phyloP scores from a whole-genome alignment of 495 filamentous ascomycete genomes.

The Aspergillus carlsbadensis region DNA sequence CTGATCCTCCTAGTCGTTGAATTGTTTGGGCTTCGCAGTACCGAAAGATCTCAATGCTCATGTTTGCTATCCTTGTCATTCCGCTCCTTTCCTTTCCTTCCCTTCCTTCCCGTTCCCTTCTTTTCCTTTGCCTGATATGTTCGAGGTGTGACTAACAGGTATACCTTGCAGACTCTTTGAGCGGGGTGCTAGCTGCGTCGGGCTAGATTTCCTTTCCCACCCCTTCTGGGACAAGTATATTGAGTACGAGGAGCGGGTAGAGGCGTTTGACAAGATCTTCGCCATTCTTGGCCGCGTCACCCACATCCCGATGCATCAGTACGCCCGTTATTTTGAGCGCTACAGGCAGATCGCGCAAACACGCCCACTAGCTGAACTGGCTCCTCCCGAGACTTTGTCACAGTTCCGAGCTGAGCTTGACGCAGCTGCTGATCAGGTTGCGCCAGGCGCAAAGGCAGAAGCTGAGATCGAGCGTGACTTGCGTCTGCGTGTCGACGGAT shows the following conservation, averaged over 20 bases:
- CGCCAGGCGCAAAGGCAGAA: slow-evolving; percentile 54
- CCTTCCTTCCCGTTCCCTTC: slow-evolving; percentile 20
- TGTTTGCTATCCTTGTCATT: slow-evolving; percentile 45
- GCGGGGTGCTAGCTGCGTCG: slow-evolving; percentile 79
- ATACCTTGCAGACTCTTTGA: slow-evolving; percentile 75
- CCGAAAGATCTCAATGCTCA: slow-evolving; percentile 49
- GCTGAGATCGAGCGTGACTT: slow-evolving; percentile 84
- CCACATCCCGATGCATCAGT: slow-evolving; percentile 95
- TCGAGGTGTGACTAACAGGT: slow-evolving; percentile 32
- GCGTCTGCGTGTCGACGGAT: slow-evolving; percentile 72
- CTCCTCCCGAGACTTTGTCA: slow-evolving; percentile 63
- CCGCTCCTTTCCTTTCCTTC: slow-evolving; percentile 28
- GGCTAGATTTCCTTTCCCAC: slow-evolving; percentile 90
- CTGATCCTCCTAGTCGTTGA: slow-evolving; percentile 34
- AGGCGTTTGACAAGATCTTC: slow-evolving; percentile 84
- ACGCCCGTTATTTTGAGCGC: slow-evolving; percentile 90
- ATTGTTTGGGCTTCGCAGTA: slow-evolving; percentile 41
- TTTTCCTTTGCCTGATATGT: slow-evolving; percentile 9
- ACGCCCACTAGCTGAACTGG: slow-evolving; percentile 71
- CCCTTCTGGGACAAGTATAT: slow-evolving; percentile 99
- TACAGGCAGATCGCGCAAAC: slow-evolving; percentile 76
- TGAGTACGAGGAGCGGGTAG: slow-evolving; percentile 89
- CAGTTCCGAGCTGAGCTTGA: slow-evolving; percentile 72
- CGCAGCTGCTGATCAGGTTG: slow-evolving; percentile 46
- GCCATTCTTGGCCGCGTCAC: slow-evolving; percentile 81